Evolutionary conservation across 495 filamentous ascomycete species (phyloP), one percentile per base, ranked within the genome.

Genomic region (Talaromyces ruber): DNA sequence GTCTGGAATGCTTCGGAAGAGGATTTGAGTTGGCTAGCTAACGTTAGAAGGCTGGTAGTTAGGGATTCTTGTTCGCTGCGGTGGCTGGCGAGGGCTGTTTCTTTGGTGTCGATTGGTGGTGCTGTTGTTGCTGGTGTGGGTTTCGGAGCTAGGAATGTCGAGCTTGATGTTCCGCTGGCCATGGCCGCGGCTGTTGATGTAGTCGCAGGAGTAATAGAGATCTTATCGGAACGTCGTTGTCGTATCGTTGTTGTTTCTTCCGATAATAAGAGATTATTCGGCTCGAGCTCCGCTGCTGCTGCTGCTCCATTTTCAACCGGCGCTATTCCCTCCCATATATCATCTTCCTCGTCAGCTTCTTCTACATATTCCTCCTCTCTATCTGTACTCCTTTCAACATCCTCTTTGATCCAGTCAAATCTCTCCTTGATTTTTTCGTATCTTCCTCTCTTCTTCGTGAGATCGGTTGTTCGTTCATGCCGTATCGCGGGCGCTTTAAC

Each of bases 21-120:
- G 21, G 81, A 72, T 72, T 96, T 97, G 7, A 98, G 83, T 62
- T 88, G 83, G 14, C 79, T 77, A 3, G 93, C 94, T 65, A 97
- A 87, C 6, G 77, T 66, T 9, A 96, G 79, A 45, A 98, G 87
- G 6, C 89, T 92, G 47, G 77, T 76, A 1, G 94, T 94, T 0
- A 98, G 81, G n/a, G 81, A 76, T 70, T 96, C 91, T 72, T 97
- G 93, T 73, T 96, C 91, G 37, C 74, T 73, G 58, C 91, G 87
- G 64, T 95, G 82, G 63, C 85, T 77, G 64, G 86, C 82, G 6
- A 97, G 84, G 25, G 90, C 81, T 0, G 83, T 79, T 73, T 96
- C 92, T 5, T 81, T 79, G 11, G 72, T 74, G 52, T 24, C 34
- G 22, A 63, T 70, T 22, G 69, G 61, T 6, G 53, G 64, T 24